Evolutionary conservation across 2,329 filamentous ascomycete species (phyloP).

Genomic region (Fusarium irregulare): DNA sequence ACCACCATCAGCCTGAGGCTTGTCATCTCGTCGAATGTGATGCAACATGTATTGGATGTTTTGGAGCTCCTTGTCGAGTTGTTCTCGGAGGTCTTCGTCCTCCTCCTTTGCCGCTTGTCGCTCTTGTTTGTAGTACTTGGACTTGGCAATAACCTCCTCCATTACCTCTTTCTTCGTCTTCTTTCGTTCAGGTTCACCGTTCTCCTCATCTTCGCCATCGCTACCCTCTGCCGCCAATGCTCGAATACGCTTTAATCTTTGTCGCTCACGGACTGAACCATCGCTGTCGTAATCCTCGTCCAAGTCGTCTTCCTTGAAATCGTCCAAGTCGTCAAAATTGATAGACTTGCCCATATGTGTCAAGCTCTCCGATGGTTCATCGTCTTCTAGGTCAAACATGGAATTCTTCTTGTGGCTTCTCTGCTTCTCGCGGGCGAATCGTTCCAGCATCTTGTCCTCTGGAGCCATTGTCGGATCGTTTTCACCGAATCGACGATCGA

Average conservation of each 20-base stretch:
- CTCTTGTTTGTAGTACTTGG: slow-evolving; percentile 94
- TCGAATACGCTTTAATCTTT: slow-evolving; percentile 68
- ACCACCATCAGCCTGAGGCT: slow-evolving; percentile 43
- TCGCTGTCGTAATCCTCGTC: slow-evolving; percentile 69
- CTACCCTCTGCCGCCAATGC: slow-evolving; percentile 57
- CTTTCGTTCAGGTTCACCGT: slow-evolving; percentile 79
- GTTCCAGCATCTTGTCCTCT: slow-evolving; percentile 90
- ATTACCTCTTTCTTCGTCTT: slow-evolving; percentile 98
- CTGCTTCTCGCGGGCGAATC: slow-evolving; percentile 91
- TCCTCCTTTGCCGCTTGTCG: slow-evolving; percentile 92
- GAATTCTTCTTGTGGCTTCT: slow-evolving; percentile 79
- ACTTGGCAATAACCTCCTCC: slow-evolving; percentile 97
- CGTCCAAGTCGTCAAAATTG: slow-evolving; percentile 73
- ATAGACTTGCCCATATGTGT: slow-evolving; percentile 87
- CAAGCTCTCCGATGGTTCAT: slow-evolving; percentile 72
- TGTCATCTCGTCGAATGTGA: slow-evolving; percentile 57
- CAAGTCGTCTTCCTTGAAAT: slow-evolving; percentile 83
- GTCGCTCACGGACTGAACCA: slow-evolving; percentile 64
- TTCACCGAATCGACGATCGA: slow-evolving; percentile 95
- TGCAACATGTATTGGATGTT: slow-evolving; percentile 80
- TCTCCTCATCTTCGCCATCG: slow-evolving; percentile 61
- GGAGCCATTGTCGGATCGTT: slow-evolving; percentile 93
- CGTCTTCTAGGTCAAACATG: slow-evolving; percentile 89
- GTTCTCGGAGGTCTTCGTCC: slow-evolving; percentile 85
- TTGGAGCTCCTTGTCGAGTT: slow-evolving; percentile 85